A percentile compares a stretch with the other conserved stretches of the same genome.
Evolutionary conservation across 768 basidiomycete genomes (phyloP).

Genomic region (Leccinum variicolor): DNA sequence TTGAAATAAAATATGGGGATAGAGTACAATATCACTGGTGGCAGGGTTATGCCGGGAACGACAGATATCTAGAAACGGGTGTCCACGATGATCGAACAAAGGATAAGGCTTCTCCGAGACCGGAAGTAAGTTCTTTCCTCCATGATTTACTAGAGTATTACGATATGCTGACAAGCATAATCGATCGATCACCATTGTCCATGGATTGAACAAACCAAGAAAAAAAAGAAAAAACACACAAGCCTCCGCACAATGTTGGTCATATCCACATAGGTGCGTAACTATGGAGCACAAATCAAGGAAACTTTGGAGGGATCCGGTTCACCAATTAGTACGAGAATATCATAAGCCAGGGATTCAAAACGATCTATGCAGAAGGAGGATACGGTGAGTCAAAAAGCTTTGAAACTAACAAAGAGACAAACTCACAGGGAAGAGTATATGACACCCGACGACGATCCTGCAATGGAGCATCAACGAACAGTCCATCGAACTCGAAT

Average conservation of each 20-base stretch:
- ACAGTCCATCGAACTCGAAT: background rate
- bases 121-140: background rate
- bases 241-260: background rate
- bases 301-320: background rate
- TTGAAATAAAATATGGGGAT: background rate
- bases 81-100: background rate
- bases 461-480: background rate
- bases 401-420: background rate
- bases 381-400: slow-evolving; percentile 25
- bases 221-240: background rate
- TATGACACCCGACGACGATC: slow-evolving; percentile 61
- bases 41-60: too few species aligned
- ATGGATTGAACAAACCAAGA: background rate
- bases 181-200: background rate
- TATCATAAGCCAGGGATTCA: slow-evolving; percentile 89
- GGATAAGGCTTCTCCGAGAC: background rate
- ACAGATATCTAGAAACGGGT: background rate
- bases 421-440: slow-evolving; percentile 66
- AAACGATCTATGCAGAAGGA: slow-evolving; percentile 51
- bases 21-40: too few species aligned
- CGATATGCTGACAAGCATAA: background rate
- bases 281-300: background rate
- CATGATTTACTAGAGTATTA: background rate
- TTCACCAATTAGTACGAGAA: slow-evolving; percentile 49
- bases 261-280: background rate